These are phyloP conservation scores for Coccinonectria pachysandricola DNA, from an alignment of 2,329 filamentous ascomycete genomes.

Conservation along the genomic window DNA sequence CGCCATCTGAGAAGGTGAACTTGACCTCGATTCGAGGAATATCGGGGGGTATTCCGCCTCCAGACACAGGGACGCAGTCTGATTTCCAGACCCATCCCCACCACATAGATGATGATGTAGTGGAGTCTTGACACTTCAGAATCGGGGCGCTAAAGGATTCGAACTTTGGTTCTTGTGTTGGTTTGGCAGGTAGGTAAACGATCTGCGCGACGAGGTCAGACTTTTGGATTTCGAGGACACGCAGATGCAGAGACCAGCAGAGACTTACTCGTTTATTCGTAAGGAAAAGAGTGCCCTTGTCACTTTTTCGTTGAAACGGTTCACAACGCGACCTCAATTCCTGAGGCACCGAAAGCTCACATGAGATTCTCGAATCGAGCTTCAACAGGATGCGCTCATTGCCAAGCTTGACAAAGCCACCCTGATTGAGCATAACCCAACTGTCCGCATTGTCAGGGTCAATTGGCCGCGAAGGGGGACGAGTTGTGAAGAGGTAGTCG, in stretches of 20 bases:
- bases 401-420: conserved; percentile 72
- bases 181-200: conserved; percentile 71
- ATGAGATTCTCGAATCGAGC: conserved; percentile 66
- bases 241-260: neutral
- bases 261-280: conserved; percentile 70
- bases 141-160: conserved; percentile 86
- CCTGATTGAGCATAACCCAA: conserved; percentile 87
- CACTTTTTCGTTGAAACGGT: conserved; percentile 60
- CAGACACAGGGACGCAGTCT: conserved; percentile 66
- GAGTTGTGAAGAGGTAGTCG: conserved; percentile 30
- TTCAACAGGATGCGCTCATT: conserved; percentile 74
- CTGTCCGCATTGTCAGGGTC: conserved; percentile 47
- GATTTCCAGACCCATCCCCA: conserved; percentile 90
- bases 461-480: conserved; percentile 22
- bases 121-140: conserved; percentile 76
- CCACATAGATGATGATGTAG: conserved; percentile 71
- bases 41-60: conserved; percentile 69
- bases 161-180: conserved; percentile 50
- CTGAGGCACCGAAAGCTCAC: conserved; percentile 63
- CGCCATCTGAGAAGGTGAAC: conserved; percentile 86
- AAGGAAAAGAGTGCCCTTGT: conserved; percentile 65
- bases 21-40: conserved; percentile 68
- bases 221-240: neutral
- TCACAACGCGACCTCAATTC: conserved; percentile 50
- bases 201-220: conserved; percentile 41